phyloP scores from a whole-genome alignment of 176 grass and related monocot species.

The Ampelocalamus luodianensis region DNA sequence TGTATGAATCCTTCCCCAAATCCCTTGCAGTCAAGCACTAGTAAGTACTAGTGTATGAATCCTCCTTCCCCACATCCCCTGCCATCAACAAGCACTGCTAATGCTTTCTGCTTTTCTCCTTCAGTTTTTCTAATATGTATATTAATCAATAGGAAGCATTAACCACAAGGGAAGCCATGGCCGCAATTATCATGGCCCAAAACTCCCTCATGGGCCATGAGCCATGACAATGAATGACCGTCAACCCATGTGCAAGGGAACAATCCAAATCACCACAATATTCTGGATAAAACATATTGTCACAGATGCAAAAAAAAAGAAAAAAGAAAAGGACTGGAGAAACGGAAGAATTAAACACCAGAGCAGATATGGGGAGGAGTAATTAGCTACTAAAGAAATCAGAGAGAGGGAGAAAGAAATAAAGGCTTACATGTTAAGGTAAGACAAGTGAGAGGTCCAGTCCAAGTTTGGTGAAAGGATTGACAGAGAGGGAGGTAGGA shows the following conservation, averaged over 20 bases:
- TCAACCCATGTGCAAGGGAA: constrained; percentile 43
- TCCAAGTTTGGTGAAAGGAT: constrained; percentile 47
- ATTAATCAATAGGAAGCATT: constrained; percentile 7
- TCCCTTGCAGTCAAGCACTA: no score
- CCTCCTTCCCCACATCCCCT: neutral
- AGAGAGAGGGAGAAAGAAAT: neutral
- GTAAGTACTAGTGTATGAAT: no score
- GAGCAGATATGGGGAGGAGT: neutral
- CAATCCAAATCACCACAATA: constrained; percentile 31
- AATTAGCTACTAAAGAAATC: neutral
- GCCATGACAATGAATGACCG: neutral
- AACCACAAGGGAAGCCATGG: neutral
- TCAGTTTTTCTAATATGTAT: neutral
- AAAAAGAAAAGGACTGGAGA: neutral
- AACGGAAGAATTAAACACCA: constrained; percentile 3
- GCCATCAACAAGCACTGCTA: neutral
- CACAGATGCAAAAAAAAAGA: neutral
- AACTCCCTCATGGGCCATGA: constrained; percentile 4
- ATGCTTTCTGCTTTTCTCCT: neutral
- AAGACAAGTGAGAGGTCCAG: constrained; percentile 62
- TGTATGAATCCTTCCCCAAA: neutral
- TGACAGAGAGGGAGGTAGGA: constrained; percentile 12
- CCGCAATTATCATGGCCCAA: neutral
- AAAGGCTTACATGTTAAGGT: constrained; percentile 23
- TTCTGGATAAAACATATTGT: neutral